These are phyloP conservation scores for Aspergillus sp. DNA, from an alignment of 2,329 filamentous ascomycete species.

Conservation along the genomic window DNA sequence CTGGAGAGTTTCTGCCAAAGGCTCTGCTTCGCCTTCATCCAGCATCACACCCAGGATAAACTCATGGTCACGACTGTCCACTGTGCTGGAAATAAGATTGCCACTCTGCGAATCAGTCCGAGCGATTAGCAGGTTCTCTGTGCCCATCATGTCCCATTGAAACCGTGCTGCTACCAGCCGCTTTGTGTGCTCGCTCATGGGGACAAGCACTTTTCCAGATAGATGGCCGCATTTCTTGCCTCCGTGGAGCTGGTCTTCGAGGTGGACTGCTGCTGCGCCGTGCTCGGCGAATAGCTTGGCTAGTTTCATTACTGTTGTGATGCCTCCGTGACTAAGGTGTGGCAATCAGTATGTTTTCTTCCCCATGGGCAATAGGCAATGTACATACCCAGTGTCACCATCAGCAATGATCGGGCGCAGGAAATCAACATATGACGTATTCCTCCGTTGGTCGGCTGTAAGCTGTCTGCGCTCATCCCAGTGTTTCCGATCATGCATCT, in stretches of 20 bases:
- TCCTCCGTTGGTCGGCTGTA: slow-evolving; percentile 62
- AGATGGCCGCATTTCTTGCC: slow-evolving; percentile 98
- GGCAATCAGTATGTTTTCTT: slow-evolving; percentile 1
- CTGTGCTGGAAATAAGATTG: slow-evolving; percentile 77
- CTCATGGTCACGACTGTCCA: slow-evolving; percentile 92
- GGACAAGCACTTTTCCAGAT: slow-evolving; percentile 91
- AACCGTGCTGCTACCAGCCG: slow-evolving; percentile 84
- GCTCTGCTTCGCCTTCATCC: slow-evolving; percentile 50
- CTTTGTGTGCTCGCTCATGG: slow-evolving; percentile 93
- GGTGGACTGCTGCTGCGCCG: slow-evolving; percentile 90
- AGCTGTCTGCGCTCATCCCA: slow-evolving; percentile 80
- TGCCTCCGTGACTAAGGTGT: slow-evolving; percentile 66
- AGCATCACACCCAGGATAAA: slow-evolving; percentile 87
- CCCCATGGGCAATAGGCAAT: not conserved
- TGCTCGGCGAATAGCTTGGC: slow-evolving; percentile 97
- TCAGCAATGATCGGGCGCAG: slow-evolving; percentile 92
- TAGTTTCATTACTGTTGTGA: slow-evolving; percentile 89
- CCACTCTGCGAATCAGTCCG: slow-evolving; percentile 94
- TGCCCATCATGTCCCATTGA: slow-evolving; percentile 98
- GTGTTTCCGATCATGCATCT: slow-evolving; percentile 92
- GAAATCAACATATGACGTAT: slow-evolving; percentile 82
- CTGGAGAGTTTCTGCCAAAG: slow-evolving; percentile 81
- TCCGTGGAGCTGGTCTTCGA: slow-evolving; percentile 95
- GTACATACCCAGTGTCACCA: slow-evolving; percentile 69
- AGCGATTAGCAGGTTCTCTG: slow-evolving; percentile 89